A percentile compares a stretch with the other conserved stretches of the same genome.
These are phyloP conservation scores for Quercus berberidifolia DNA, from an alignment of 306 rosid species.

Conservation along the genomic window DNA sequence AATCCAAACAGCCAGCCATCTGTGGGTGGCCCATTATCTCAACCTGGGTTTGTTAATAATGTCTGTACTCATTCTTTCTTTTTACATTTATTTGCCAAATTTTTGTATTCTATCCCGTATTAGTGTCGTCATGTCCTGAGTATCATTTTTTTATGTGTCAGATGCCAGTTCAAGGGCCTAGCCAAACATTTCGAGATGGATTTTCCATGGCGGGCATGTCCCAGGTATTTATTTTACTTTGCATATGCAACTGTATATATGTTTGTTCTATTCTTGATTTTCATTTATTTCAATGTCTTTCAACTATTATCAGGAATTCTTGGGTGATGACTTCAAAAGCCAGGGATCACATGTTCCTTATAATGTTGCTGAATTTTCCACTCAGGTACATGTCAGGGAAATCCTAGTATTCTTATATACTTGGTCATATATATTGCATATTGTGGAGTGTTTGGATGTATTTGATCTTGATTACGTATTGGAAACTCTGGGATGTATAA, in stretches of 20 bases:
- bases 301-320: conserved; percentile 60
- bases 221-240: conserved; percentile 51
- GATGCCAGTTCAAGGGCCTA: conserved; percentile 86
- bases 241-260: neutral
- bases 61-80: conserved; percentile 30
- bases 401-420: neutral
- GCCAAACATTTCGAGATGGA: conserved; percentile 87
- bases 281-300: conserved; percentile 8
- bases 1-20: conserved; percentile 97
- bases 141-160: conserved; percentile 29
- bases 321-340: conserved; percentile 99
- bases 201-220: conserved; percentile 92
- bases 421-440: neutral
- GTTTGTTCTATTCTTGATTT: conserved; percentile 20
- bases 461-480: neutral
- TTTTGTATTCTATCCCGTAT: neutral
- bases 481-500: neutral
- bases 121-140: conserved; percentile 19
- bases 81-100: neutral
- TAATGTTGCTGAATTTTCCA: conserved; percentile 85
- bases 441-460: neutral
- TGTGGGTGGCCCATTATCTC: conserved; percentile 91
- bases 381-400: conserved; percentile 55
- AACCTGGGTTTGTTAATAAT: conserved; percentile 95
- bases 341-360: conserved; percentile 99